Base-by-base conservation (phyloP, 768 basidiomycete species). In the Candolleomyces efflorescens region DNA sequence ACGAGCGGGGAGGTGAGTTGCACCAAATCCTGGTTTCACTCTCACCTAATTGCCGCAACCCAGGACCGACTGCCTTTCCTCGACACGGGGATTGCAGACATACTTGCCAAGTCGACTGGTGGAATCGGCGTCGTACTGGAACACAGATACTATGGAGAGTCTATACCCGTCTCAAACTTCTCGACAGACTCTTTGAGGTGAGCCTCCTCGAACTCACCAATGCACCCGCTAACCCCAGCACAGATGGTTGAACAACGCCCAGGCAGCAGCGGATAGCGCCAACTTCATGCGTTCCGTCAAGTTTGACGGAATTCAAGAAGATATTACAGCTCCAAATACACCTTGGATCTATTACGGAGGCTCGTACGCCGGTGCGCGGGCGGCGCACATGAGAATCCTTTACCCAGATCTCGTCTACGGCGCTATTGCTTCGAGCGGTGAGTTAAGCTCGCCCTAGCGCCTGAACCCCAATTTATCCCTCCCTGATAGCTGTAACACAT, bases 281-380 rank as follows among this genome's bases (percentile, higher is more conserved):
- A 83, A 89, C 71, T 97, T 99, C 67, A 93, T 97, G 83, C 75
- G 80, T 6, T 82, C 87, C 59, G 83, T 96, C 68, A 81, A 85
- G 64, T 88, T 95, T 63, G 71, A 78, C 6, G 89, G 84, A 1
- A 82, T 94, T 50, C 71, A 80, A 1, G 86, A 87, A 64, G 82
- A 90, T 65, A 64, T 92, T 62, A 88, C 87, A 17, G 81, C 91
- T 11, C 83, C 88, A 17, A 74, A 73, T 26, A 87, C 87, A 1
- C 90, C 91, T 9, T 94, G 92, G 92, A 92, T 94, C 55, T 94
- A 96, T 69, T 96, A 96, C 65, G 96, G 96, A 13, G 89, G 90
- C 7, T 94, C 91, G 0, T 96, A 96, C 63, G 94, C 94, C 10
- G 95, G 95, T 59, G 95, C 94, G 7, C 86, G 94, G 12, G 87